Conservation (phyloP, 2,329 filamentous ascomycete genomes). For the Aureobasidium sp. region DNA sequence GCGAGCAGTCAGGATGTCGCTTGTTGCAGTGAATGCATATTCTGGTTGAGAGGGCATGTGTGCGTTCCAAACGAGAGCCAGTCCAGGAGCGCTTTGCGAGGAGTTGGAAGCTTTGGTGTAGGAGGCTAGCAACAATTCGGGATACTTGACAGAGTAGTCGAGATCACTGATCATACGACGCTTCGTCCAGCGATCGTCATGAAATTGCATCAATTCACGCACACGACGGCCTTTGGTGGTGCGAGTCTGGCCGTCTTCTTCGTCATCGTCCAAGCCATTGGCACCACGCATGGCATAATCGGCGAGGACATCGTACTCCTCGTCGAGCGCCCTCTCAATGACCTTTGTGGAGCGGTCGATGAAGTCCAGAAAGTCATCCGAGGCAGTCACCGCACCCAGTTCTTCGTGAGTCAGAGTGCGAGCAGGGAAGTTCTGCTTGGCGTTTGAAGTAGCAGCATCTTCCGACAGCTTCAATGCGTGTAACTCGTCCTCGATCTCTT, state of each 20-base stretch:
- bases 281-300: slow-evolving; percentile 81
- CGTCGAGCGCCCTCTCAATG: slow-evolving; percentile 87
- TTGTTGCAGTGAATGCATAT: slow-evolving; percentile 93
- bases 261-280: slow-evolving; percentile 72
- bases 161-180: slow-evolving; percentile 95
- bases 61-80: slow-evolving; percentile 95
- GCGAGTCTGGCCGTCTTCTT: slow-evolving; percentile 59
- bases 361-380: slow-evolving; percentile 90
- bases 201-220: slow-evolving; percentile 88
- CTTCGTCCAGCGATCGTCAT: slow-evolving; percentile 91
- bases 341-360: slow-evolving; percentile 94
- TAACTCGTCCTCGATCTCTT: slow-evolving; percentile 89
- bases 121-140: slow-evolving; percentile 83
- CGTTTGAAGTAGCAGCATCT: slow-evolving; percentile 39
- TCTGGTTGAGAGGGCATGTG: slow-evolving; percentile 91
- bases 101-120: slow-evolving; percentile 68
- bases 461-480: slow-evolving; percentile 55
- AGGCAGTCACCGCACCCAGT: slow-evolving; percentile 80
- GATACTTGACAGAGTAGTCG: slow-evolving; percentile 92
- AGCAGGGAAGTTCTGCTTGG: slow-evolving; percentile 58
- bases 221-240: slow-evolving; percentile 67
- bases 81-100: slow-evolving; percentile 84
- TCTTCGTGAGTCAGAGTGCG: slow-evolving; percentile 78
- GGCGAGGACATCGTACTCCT: slow-evolving; percentile 91
- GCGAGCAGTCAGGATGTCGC: slow-evolving; percentile 88